Conservation (phyloP, 2,329 filamentous ascomycete species). For the Ophiostoma pallidulum region DNA sequence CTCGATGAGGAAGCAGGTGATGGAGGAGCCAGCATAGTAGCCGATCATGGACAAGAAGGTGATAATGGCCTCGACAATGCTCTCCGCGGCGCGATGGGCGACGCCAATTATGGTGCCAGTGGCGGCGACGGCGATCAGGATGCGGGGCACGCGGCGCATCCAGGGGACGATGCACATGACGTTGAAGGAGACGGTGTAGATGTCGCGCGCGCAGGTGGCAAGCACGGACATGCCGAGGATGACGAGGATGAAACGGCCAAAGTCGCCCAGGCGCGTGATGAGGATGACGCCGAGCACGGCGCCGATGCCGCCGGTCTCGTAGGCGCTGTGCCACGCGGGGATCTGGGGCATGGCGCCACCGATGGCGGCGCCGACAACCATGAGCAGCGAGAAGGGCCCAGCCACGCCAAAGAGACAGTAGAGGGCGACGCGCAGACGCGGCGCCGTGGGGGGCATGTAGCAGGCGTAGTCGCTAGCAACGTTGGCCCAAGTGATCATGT, state of each 20-base stretch:
- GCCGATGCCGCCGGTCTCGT: constrained; percentile 42
- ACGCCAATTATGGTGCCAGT: constrained; percentile 32
- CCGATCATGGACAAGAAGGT: constrained; percentile 36
- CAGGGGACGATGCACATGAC: constrained; percentile 36
- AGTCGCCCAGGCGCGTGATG: constrained; percentile 40
- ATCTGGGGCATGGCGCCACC: constrained; percentile 47
- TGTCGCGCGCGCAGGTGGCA: constrained; percentile 49
- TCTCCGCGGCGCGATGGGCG: constrained; percentile 28
- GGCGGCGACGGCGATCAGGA: constrained; percentile 30
- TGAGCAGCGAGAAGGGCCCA: constrained; percentile 46
- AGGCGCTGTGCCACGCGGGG: constrained; percentile 42
- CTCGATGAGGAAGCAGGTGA: constrained; percentile 19
- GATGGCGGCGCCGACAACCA: constrained; percentile 54
- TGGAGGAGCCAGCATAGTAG: constrained; percentile 29
- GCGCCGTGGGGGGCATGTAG: constrained; percentile 41
- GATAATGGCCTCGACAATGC: constrained; percentile 32
- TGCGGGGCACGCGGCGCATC: constrained; percentile 30
- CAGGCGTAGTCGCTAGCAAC: constrained; percentile 51
- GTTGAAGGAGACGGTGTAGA: constrained; percentile 55
- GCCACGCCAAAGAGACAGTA: constrained; percentile 49
- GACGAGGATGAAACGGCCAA: constrained; percentile 54
- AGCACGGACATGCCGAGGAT: constrained; percentile 47
- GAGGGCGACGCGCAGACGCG: constrained; percentile 31
- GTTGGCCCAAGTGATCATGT: constrained; percentile 52
- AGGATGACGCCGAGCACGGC: constrained; percentile 53